These are phyloP conservation scores for Pestalotiopsis sp. DNA, from an alignment of 2,329 filamentous ascomycete genomes.

Conservation along the genomic window DNA sequence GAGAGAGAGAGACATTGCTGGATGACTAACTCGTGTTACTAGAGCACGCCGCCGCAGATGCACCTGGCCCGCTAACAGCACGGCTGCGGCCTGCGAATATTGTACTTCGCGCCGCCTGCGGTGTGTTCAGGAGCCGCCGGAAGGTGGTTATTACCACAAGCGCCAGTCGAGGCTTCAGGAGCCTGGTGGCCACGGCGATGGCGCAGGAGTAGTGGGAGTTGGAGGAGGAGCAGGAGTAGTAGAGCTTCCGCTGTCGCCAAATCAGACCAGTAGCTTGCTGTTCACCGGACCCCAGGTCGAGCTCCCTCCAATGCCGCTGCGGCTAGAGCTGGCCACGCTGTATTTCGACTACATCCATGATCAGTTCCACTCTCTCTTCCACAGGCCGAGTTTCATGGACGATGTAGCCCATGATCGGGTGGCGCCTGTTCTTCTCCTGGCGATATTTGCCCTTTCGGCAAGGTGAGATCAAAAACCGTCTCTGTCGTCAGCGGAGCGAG, in stretches of 20 bases:
- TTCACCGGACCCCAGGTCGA: constrained; percentile 9
- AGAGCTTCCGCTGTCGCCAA: background rate
- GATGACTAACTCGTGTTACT: background rate
- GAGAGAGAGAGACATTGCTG: background rate
- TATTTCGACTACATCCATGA: constrained; percentile 38
- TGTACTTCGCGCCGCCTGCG: constrained; percentile 13
- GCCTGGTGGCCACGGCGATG: background rate
- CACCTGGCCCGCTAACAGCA: background rate
- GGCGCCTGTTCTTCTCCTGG: constrained; percentile 24
- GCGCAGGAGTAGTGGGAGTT: background rate
- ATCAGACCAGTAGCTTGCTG: background rate
- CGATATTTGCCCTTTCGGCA: constrained; percentile 29
- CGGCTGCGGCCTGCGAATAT: constrained; percentile 13
- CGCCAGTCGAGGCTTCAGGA: constrained; percentile 12
- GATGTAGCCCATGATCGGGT: constrained; percentile 26
- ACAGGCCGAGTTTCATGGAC: constrained; percentile 29
- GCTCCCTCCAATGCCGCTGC: constrained; percentile 13
- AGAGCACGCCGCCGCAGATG: constrained; percentile 16
- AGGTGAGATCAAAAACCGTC: constrained; percentile 10
- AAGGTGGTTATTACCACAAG: constrained; percentile 15
- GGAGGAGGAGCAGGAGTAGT: background rate
- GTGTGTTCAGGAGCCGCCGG: constrained; percentile 15
- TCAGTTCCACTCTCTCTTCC: constrained; percentile 36
- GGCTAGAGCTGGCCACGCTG: constrained; percentile 30
- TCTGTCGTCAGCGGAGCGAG: background rate